A percentile compares a stretch with the other conserved stretches of the same genome.
Evolutionary conservation across 2,329 filamentous ascomycete species (phyloP).

Genomic region (Stachybotrys elegans): DNA sequence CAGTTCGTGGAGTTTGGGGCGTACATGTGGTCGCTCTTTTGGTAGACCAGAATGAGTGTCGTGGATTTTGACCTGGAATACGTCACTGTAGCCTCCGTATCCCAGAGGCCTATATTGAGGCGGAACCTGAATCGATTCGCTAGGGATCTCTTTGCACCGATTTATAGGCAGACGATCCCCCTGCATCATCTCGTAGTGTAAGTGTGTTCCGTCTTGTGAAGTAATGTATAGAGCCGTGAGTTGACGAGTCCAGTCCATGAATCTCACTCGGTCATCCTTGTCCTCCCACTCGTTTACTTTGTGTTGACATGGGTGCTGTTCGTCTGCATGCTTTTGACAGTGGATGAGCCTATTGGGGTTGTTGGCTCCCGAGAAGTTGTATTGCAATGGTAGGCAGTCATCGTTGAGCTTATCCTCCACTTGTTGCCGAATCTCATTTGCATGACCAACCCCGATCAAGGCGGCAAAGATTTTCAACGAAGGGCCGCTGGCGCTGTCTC

Average conservation of each 20-base stretch:
- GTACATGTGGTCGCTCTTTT: background rate
- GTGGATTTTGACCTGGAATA: background rate
- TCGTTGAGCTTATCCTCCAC: background rate
- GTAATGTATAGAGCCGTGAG: background rate
- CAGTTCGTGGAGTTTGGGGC: background rate
- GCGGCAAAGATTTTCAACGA: background rate
- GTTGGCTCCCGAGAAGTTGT: background rate
- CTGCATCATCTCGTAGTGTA: background rate
- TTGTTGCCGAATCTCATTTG: background rate
- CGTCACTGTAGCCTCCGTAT: background rate
- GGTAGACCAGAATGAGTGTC: background rate
- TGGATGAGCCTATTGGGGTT: background rate
- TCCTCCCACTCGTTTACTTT: background rate
- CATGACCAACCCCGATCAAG: background rate
- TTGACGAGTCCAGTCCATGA: background rate
- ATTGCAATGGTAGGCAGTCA: background rate
- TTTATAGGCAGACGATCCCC: background rate
- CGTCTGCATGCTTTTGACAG: background rate
- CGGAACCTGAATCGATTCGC: background rate
- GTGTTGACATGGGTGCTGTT: background rate
- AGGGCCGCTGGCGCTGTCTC: background rate
- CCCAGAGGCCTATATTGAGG: background rate
- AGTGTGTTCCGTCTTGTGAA: background rate
- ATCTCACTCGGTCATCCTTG: background rate
- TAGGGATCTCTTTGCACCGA: background rate